phyloP scores from a whole-genome alignment of 2,329 filamentous ascomycete genomes.

The Fusarium denticulatum region DNA sequence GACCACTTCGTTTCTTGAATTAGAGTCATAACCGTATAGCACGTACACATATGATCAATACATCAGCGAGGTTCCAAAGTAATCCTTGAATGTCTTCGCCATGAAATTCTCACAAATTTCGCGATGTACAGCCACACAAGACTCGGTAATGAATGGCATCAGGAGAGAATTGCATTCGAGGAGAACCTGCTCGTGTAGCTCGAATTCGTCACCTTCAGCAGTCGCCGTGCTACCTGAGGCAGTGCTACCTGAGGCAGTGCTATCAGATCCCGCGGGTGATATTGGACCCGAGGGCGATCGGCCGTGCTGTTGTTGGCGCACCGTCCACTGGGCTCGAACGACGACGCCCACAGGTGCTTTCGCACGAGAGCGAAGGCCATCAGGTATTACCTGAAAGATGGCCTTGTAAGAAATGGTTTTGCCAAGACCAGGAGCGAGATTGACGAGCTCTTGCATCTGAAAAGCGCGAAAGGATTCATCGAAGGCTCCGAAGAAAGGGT shows the following conservation, averaged over 20 bases:
- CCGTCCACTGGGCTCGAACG: constrained; percentile 53
- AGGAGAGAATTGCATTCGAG: constrained; percentile 49
- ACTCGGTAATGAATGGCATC: constrained; percentile 49
- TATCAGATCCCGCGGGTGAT: constrained; percentile 41
- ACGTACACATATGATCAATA: not conserved
- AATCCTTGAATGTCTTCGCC: constrained; percentile 43
- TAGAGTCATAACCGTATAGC: not conserved
- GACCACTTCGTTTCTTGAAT: not conserved
- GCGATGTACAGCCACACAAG: constrained; percentile 45
- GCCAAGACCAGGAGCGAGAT: constrained; percentile 52
- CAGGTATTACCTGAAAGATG: constrained; percentile 55
- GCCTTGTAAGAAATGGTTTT: constrained; percentile 55
- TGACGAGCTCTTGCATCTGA: constrained; percentile 46
- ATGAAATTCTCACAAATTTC: constrained; percentile 47
- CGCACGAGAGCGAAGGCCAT: constrained; percentile 56
- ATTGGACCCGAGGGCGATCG: constrained; percentile 25
- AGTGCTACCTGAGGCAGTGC: constrained; percentile 42
- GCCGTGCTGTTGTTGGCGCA: constrained; percentile 37
- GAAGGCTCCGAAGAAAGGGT: constrained; percentile 55
- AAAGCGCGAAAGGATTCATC: constrained; percentile 51
- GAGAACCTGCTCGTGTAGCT: constrained; percentile 47
- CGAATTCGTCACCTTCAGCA: constrained; percentile 45
- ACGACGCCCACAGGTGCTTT: constrained; percentile 55
- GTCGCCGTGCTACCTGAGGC: constrained; percentile 40
- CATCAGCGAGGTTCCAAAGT: constrained; percentile 30